A percentile compares a stretch with the other conserved stretches of the same genome.
Conservation (phyloP, 768 basidiomycete species). For the Mycena kentingensis region DNA sequence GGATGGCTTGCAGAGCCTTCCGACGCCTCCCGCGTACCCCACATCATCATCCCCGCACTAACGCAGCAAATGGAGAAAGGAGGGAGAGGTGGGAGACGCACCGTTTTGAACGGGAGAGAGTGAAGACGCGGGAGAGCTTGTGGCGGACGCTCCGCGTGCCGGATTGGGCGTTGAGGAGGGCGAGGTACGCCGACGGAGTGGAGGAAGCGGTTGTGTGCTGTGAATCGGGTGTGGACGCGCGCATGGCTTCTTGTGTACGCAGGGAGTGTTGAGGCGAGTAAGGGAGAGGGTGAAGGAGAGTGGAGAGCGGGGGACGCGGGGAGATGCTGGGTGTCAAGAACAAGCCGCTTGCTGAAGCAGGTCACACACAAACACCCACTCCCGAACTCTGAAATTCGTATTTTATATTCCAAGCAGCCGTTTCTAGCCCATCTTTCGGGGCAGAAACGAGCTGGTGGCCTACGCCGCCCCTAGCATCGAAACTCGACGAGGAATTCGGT, state of each 20-base stretch:
- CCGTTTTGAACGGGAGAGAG: neutral
- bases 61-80: neutral
- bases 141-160: neutral
- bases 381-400: no score
- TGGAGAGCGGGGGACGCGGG: neutral
- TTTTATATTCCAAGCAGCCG: no score
- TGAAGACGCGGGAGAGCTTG: neutral
- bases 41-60: no score
- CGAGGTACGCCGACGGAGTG: neutral
- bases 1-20: no score
- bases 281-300: neutral
- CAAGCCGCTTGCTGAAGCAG: neutral
- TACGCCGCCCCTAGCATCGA: no score
- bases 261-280: neutral
- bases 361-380: neutral
- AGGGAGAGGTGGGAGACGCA: neutral
- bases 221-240: neutral
- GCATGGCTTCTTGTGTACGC: neutral
- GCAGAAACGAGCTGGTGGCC: no score
- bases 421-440: no score
- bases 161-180: neutral
- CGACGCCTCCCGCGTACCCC: no score
- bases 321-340: neutral
- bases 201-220: neutral
- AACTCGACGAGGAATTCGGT: no score